Base-by-base conservation (phyloP, 768 basidiomycete species). In the Trametes cubensis region DNA sequence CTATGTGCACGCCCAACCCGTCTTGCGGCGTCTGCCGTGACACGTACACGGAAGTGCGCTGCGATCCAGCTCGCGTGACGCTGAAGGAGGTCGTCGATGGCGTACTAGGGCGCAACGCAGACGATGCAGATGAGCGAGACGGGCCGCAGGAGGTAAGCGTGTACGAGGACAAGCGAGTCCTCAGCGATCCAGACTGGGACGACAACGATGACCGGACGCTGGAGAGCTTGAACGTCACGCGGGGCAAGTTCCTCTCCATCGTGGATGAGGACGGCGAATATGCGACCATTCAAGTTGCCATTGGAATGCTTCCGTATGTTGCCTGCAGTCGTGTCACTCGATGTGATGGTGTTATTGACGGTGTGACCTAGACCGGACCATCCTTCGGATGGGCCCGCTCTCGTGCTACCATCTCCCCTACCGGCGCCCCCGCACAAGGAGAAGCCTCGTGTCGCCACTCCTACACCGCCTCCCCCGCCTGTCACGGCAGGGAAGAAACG, bases 141-240 rank as follows among this genome's bases (percentile, higher is more conserved):
- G 77, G 76, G 4, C 69, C 72, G 48, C 70, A 79, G n/a, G 87
- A 91, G 47, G 85, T 95, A 13, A 89, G 85, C 66, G 89, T 95
- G 39, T 92, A 88, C 68, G 93, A 98, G 73, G 94, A 91, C 49
- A 88, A 89, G 67, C 81, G 95, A 46, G 75, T 99, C 47, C 76
- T 99, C 58, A 89, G 86, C 65, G 97, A 98, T 69, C 93, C 94
- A 7, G 96, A 98, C 70, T 96, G 90, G 82, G 89, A 93, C 48
- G 95, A 98, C 68, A 98, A 98, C 68, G 71, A 84, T 62, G 88
- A 83, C 2, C 81, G 89, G 63, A 94, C 92, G 49, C 72, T 99
- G 66, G 90, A 86, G 65, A 91, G 92, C 66, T 70, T 98, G 57
- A 89, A 84, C 49, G 85, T 96, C 34, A 85, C 82, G 0, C 77